These are phyloP conservation scores for Zygnema cylindricum DNA, from an alignment of 139 green algal species.

Conservation along the genomic window DNA sequence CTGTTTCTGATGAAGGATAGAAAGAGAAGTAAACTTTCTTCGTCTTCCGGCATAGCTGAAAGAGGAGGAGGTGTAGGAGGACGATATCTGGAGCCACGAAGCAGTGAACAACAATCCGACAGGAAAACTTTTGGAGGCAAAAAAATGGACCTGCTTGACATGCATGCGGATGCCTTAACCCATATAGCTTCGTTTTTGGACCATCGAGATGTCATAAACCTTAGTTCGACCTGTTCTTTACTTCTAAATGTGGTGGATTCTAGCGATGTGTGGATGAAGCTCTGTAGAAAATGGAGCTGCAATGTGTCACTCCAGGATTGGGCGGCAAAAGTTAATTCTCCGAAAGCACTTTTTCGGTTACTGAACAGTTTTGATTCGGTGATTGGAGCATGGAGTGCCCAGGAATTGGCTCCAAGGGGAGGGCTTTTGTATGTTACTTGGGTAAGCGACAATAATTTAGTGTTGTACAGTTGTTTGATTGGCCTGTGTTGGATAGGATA, in stretches of 20 bases:
- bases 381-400: conserved; percentile 23
- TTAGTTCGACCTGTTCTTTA: neutral
- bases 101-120: no score
- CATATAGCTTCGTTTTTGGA: neutral
- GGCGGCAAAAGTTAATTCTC: neutral
- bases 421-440: conserved; percentile 39
- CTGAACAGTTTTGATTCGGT: neutral
- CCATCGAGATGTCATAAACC: neutral
- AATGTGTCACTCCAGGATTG: conserved; percentile 13
- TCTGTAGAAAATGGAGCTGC: conserved; percentile 8
- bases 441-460: no score
- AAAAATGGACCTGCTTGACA: conserved; percentile 1
- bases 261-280: conserved; percentile 10
- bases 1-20: no score
- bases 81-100: no score
- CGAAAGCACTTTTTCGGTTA: conserved; percentile 28
- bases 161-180: neutral
- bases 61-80: no score
- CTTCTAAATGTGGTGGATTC: neutral
- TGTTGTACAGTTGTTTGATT: no score
- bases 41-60: no score
- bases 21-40: no score
- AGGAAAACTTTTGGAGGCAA: no score
- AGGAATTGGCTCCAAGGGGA: conserved; percentile 6
- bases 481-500: no score